Base-by-base conservation (phyloP, 2,329 filamentous ascomycete genomes). In the Clonostachys byssicola region DNA sequence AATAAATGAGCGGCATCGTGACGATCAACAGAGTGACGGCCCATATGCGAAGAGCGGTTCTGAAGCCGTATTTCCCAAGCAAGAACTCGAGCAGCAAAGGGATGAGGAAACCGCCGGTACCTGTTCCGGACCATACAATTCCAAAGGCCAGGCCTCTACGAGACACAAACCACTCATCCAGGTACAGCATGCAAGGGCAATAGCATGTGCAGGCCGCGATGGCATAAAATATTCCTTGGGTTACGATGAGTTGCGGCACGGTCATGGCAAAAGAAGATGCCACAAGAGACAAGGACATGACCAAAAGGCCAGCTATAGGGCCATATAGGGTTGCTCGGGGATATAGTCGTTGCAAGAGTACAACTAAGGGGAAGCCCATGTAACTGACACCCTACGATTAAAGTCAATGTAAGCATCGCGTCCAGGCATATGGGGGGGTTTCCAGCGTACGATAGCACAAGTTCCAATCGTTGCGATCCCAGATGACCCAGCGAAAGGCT, bases 391-490 rank as follows among this genome's bases (percentile, higher is more conserved):
- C 76, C 66, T 72, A 17, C 17, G 36, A 8, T n/a, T n/a, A 4
- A 39, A 18, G 5, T 12, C 3, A 9, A 10, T 9, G 9, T 39
- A 3, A 39, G 17, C 8, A n/a, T n/a, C n/a, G 14, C 10, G 36
- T 2, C 10, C 2, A 39, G 12, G 10, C 7, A 39, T 8, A 3
- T n/a, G 36, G n/a, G 14, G 36, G 36, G 36, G 6, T n/a, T 14
- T 18, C 16, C 36, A 39, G 8, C 36, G 3, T 39, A 18, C 81
- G 72, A 47, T 77, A 81, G 3, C 83, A 30, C 23, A 30, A 30
- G 23, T 88, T 1, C 85, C 85, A 46, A 89, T 80, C 13, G 81
- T 69, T 33, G 83, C 74, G 43, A 87, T 80, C 40, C 73, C 68
- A 30, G 71, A 68, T 0, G 73, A 72, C 3, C 73, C 73, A 4